Evolutionary conservation across 139 green algal species (phyloP).

Genomic region (Picochlorum costavermella): DNA sequence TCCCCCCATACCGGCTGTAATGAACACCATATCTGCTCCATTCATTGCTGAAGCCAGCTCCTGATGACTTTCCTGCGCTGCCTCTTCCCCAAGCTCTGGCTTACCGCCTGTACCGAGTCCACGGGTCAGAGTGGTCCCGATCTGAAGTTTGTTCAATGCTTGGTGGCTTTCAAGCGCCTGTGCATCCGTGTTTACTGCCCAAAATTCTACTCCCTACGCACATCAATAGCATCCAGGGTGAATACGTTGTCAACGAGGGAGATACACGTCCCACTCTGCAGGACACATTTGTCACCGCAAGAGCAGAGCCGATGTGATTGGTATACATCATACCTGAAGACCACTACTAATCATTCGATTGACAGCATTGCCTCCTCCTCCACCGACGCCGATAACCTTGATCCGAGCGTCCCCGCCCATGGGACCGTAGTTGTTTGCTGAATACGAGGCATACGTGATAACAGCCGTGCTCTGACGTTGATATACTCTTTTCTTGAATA

Average conservation of each 20-base stretch:
- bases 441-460: constrained; percentile 7
- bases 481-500: not conserved
- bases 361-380: constrained; percentile 89
- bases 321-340: constrained; percentile 51
- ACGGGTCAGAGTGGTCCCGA: constrained; percentile 80
- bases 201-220: constrained; percentile 88
- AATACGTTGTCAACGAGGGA: not conserved
- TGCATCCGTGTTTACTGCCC: constrained; percentile 92
- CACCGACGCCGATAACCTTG: constrained; percentile 90
- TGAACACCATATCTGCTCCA: constrained; percentile 64
- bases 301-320: not conserved
- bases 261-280: not conserved
- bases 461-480: not conserved
- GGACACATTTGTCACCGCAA: too few species aligned
- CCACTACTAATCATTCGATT: constrained; percentile 94
- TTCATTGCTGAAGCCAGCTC: constrained; percentile 45
- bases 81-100: constrained; percentile 76
- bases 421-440: constrained; percentile 5
- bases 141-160: constrained; percentile 84
- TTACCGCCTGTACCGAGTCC: constrained; percentile 91
- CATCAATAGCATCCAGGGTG: not conserved
- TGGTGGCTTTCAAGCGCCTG: constrained; percentile 82
- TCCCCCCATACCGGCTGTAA: constrained; percentile 89
- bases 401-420: constrained; percentile 56
- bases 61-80: constrained; percentile 81